These are phyloP conservation scores for Perkinsus olseni DNA, from an alignment of 169 alveolate species.

Conservation along the genomic window DNA sequence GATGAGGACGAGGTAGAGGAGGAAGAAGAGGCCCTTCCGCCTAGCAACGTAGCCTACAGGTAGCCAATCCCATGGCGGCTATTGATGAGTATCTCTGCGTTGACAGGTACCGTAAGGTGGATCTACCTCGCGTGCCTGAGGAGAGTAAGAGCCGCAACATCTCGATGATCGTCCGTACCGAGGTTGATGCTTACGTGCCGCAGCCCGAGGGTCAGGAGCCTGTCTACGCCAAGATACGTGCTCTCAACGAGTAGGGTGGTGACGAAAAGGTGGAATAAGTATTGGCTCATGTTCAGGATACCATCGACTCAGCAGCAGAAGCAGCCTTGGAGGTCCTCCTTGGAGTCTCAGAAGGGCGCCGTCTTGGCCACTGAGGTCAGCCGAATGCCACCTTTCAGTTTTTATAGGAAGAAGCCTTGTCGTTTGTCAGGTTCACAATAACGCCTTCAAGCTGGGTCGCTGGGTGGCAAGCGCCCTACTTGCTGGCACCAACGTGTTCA, in stretches of 20 bases:
- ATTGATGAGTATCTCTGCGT: neutral
- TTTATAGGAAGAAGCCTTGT: neutral
- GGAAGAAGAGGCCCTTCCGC: neutral
- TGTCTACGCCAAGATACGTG: constrained; percentile 63
- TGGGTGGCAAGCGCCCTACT: constrained; percentile 67
- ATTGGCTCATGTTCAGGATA: neutral
- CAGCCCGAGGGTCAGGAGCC: constrained; percentile 24
- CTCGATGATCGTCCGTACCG: constrained; percentile 16
- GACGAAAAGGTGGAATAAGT: too few relatives aligned
- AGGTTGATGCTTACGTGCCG: constrained; percentile 30
- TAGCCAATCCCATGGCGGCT: neutral
- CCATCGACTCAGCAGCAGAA: constrained; percentile 13
- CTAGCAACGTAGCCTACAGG: neutral
- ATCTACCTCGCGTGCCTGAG: neutral
- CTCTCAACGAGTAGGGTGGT: constrained; percentile 62
- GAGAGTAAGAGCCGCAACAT: neutral
- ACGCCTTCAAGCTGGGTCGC: constrained; percentile 66
- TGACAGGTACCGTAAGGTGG: neutral
- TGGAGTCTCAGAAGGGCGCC: constrained; percentile 76
- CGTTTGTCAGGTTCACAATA: constrained; percentile 38
- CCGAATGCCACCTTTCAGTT: neutral
- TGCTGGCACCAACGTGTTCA: constrained; percentile 63
- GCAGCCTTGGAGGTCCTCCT: constrained; percentile 69
- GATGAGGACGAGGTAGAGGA: neutral
- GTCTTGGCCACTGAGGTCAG: constrained; percentile 65